A percentile compares a stretch with the other conserved stretches of the same genome.
phyloP scores from a whole-genome alignment of 2,329 filamentous ascomycete genomes.

The Trichoderma pleuroti region DNA sequence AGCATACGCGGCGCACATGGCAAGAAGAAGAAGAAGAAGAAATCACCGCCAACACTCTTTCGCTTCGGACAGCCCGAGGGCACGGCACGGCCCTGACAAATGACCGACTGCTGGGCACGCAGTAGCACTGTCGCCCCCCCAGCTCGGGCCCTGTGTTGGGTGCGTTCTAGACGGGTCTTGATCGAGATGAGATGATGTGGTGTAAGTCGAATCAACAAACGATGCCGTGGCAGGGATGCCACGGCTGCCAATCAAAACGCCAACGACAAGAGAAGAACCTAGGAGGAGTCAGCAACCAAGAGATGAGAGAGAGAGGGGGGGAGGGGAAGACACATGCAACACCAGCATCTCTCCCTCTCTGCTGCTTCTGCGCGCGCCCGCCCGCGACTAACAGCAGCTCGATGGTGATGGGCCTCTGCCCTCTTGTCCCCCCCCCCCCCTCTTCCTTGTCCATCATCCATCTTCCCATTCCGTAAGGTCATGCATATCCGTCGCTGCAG shows the following conservation, averaged over 20 bases:
- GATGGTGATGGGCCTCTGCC: not conserved
- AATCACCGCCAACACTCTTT: not conserved
- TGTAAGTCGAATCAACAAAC: constrained; percentile 7
- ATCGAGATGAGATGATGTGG: constrained; percentile 13
- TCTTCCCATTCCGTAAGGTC: constrained; percentile 9
- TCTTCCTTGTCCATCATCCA: not conserved
- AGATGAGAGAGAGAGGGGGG: not conserved
- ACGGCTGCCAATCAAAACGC: not conserved
- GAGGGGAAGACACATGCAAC: not conserved
- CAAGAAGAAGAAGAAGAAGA: not conserved
- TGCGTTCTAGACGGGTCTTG: not conserved
- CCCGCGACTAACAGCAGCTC: not conserved
- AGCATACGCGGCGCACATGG: not conserved
- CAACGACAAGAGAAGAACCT: not conserved
- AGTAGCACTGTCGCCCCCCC: not conserved
- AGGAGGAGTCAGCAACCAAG: not conserved
- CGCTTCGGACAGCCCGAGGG: constrained; percentile 10
- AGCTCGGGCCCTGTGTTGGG: not conserved
- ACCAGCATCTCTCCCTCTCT: not conserved
- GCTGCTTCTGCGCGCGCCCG: not conserved
- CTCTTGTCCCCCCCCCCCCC: not conserved
- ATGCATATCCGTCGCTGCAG: constrained; percentile 13
- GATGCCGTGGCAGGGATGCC: not conserved
- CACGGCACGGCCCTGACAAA: constrained; percentile 5
- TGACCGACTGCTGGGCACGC: not conserved